Base-by-base conservation (phyloP, 306 rosid genomes). In the Malus asiatica region DNA sequence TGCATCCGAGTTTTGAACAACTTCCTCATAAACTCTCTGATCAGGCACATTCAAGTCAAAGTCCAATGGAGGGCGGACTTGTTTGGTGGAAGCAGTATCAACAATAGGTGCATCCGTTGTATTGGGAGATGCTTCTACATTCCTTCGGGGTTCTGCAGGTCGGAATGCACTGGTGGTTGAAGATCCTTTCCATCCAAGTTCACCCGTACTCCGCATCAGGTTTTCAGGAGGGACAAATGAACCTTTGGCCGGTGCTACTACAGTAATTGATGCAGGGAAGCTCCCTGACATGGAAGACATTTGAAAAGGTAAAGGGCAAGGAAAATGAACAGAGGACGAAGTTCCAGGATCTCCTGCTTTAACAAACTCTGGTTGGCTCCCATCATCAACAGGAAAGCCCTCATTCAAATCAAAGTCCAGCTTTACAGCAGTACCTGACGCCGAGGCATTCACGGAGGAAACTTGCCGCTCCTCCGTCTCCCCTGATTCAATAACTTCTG, bases 111-210 rank as follows among this genome's bases (percentile, higher is more conserved):
- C 51, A 79, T 86, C 93, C 46, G 61, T 77, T 30, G 83, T 76
- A 78, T 42, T 78, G 52, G 78, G 83, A 18, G 74, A 61, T 48
- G 57, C 72, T 79, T 91, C 98, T 4, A 82, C 59, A 79, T 71
- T 84, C 76, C 89, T 96, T 78, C 97, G 86, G 48, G 96, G 99
- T 79, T 96, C 99, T 22, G 99, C 98, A 13, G 97, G 96, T 16
- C 97, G 89, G 77, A 96, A 92, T 69, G 99, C 99, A 80, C 99
- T 96, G 40, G 97, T 96, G 67, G 96, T 97, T 68, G 99, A 96
- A 14, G 99, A 90, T 11, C 99, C 99, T 82, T 92, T 95, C 99
- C 98, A 96, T 71, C 98, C 97, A 78, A 88, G 93, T 76, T 89
- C 97, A 72, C 86, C 89, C 69, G 83, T 96, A 67, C 77, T 87